Evolutionary conservation across 176 grass and related monocot genomes (phyloP).

Genomic region (Cenchrus americanus): DNA sequence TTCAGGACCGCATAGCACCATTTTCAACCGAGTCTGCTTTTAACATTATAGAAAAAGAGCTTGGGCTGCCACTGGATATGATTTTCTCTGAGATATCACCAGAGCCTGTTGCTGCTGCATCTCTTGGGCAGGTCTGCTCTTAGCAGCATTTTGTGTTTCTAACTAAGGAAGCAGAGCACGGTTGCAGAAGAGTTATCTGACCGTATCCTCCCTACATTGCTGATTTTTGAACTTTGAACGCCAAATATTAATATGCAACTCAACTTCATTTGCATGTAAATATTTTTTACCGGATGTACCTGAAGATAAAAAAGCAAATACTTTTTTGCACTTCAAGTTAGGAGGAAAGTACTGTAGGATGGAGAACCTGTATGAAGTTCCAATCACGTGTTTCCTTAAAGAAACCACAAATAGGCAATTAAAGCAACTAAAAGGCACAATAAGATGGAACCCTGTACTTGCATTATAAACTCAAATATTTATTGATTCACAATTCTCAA

Average conservation of each 20-base stretch:
- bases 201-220: slow-evolving; percentile 15
- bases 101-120: slow-evolving; percentile 84
- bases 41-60: slow-evolving; percentile 90
- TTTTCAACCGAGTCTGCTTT: slow-evolving; percentile 93
- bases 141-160: slow-evolving; percentile 2
- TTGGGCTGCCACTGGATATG: slow-evolving; percentile 69
- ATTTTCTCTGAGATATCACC: slow-evolving; percentile 94
- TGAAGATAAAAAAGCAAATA: neutral
- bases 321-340: slow-evolving; percentile 4
- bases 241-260: slow-evolving; percentile 15
- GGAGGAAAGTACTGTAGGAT: neutral
- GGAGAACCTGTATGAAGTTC: slow-evolving; percentile 7
- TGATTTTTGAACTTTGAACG: slow-evolving; percentile 5
- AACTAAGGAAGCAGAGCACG: neutral
- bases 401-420: neutral
- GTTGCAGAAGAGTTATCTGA: neutral
- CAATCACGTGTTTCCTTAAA: slow-evolving; percentile 11
- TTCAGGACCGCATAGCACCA: slow-evolving; percentile 93
- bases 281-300: neutral
- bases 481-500: neutral
- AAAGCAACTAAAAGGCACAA: neutral
- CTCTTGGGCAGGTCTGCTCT: slow-evolving; percentile 81
- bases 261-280: slow-evolving; percentile 1
- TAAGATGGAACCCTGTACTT: slow-evolving; percentile 11
- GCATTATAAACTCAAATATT: slow-evolving; percentile 22